Percentiles rank a stretch among this genome's conserved stretches.
These are phyloP conservation scores for Fusarium kyushuense DNA, from an alignment of 2,329 filamentous ascomycete species.

Conservation along the genomic window DNA sequence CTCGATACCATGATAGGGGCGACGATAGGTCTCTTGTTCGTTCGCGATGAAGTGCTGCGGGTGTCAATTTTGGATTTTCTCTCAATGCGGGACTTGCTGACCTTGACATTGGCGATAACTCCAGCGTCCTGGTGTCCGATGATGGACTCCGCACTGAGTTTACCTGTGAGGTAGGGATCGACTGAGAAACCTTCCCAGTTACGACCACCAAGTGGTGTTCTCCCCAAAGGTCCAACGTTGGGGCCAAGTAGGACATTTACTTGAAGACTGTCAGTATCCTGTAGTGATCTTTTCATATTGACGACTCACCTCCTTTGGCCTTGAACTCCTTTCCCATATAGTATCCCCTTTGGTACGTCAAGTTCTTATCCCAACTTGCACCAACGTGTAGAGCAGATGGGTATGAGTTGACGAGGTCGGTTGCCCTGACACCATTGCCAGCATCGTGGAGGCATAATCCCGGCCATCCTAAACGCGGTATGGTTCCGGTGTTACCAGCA, in stretches of 20 bases:
- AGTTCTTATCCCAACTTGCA: slow-evolving; percentile 65
- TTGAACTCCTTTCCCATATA: slow-evolving; percentile 70
- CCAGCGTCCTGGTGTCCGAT: slow-evolving; percentile 81
- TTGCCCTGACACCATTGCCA: slow-evolving; percentile 61
- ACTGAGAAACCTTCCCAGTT: slow-evolving; percentile 82
- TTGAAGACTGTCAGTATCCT: slow-evolving; percentile 8
- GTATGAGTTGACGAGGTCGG: slow-evolving; percentile 62
- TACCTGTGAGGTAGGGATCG: slow-evolving; percentile 78
- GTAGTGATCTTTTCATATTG: fast-evolving
- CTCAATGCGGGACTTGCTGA: slow-evolving; percentile 4
- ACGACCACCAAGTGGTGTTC: slow-evolving; percentile 76
- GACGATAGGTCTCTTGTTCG: slow-evolving; percentile 68
- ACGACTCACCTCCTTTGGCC: slow-evolving; percentile 65
- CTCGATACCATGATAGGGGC: slow-evolving; percentile 58
- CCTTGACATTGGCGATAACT: slow-evolving; percentile 81
- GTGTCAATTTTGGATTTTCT: fast-evolving
- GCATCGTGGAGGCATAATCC: slow-evolving; percentile 64
- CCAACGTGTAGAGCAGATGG: slow-evolving; percentile 62
- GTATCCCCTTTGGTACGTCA: slow-evolving; percentile 63
- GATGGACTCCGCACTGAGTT: slow-evolving; percentile 77
- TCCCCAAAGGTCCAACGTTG: slow-evolving; percentile 76
- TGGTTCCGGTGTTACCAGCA: slow-evolving; percentile 60
- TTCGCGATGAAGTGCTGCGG: slow-evolving; percentile 67
- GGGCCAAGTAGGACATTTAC: slow-evolving; percentile 79
- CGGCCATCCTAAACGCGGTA: slow-evolving; percentile 60